Evolutionary conservation across 1,284 basidiomycete genomes (phyloP).

Genomic region (Fomes fomentarius): DNA sequence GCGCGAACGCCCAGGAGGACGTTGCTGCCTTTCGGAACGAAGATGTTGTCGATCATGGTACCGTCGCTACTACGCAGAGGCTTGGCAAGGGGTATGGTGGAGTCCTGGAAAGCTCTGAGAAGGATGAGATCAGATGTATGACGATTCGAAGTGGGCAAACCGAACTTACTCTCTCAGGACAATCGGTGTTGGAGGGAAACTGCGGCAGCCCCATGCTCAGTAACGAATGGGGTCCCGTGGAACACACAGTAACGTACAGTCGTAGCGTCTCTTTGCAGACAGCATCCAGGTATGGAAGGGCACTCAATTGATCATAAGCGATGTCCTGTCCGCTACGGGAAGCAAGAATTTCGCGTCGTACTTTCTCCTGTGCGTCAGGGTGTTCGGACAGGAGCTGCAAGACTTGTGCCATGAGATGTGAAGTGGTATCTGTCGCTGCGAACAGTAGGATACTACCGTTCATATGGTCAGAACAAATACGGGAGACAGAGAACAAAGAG

Average conservation of each 20-base stretch:
- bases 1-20: slow-evolving; percentile 31
- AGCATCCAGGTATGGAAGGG: slow-evolving; percentile 37
- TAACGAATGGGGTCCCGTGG: not conserved
- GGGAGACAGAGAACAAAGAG: not conserved
- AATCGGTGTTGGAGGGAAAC: slow-evolving; percentile 15
- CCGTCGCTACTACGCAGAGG: slow-evolving; percentile 32
- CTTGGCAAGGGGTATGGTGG: slow-evolving; percentile 28
- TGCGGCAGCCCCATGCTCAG: not conserved
- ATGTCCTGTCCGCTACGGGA: slow-evolving; percentile 28
- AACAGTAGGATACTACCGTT: slow-evolving; percentile 30
- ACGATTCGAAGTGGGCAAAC: not conserved
- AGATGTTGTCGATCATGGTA: slow-evolving; percentile 39
- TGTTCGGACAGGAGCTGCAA: slow-evolving; percentile 32
- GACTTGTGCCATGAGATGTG: slow-evolving; percentile 33
- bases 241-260: slow-evolving; percentile 13
- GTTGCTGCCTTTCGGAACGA: slow-evolving; percentile 44
- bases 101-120: slow-evolving; percentile 27
- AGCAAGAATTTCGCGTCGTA: slow-evolving; percentile 31
- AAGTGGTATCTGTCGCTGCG: slow-evolving; percentile 35
- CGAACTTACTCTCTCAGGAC: slow-evolving; percentile 11
- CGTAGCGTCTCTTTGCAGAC: slow-evolving; percentile 38
- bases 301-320: slow-evolving; percentile 33
- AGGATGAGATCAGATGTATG: not conserved
- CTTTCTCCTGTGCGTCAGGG: slow-evolving; percentile 20
- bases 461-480: too few relatives aligned